Evolutionary conservation across 1,284 basidiomycete species (phyloP).

Genomic region (Rugosomyces carneus): DNA sequence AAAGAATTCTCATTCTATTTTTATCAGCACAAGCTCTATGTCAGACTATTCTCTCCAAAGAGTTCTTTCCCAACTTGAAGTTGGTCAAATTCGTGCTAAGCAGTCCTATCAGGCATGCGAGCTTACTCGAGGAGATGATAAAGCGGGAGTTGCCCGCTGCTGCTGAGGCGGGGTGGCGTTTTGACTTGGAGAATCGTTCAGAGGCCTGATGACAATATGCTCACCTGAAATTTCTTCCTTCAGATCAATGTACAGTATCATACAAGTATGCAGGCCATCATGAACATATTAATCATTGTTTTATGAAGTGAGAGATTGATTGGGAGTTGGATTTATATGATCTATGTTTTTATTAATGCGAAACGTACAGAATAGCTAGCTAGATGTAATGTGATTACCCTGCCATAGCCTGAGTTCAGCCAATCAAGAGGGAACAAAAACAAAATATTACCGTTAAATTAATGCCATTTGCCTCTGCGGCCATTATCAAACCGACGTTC

Average conservation of each 20-base stretch:
- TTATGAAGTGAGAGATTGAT: too few relatives aligned
- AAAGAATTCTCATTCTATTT: not conserved
- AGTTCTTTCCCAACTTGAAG: slow-evolving; percentile 3
- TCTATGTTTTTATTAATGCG: too few relatives aligned
- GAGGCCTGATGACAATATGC: not conserved
- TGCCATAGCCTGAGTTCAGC: too few relatives aligned
- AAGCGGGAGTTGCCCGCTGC: slow-evolving; percentile 2
- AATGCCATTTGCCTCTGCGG: not conserved
- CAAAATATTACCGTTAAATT: too few relatives aligned
- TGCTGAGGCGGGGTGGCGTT: not conserved
- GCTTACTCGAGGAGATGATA: slow-evolving; percentile 4
- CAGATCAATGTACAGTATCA: too few relatives aligned
- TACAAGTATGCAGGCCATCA: too few relatives aligned
- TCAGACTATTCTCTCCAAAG: not conserved
- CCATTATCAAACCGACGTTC: not conserved
- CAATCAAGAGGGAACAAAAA: too few relatives aligned
- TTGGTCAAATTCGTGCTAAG: not conserved
- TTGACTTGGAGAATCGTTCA: not conserved
- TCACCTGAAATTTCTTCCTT: too few relatives aligned
- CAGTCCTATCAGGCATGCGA: slow-evolving; percentile 1
- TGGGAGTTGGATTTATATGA: too few relatives aligned
- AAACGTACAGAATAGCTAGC: too few relatives aligned
- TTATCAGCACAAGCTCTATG: slow-evolving; percentile 1
- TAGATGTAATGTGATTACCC: too few relatives aligned
- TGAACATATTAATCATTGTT: too few relatives aligned